Percentiles rank a stretch among this genome's conserved stretches.
These are phyloP conservation scores for Citrus glauca DNA, from an alignment of 345 rosid species.

Conservation along the genomic window DNA sequence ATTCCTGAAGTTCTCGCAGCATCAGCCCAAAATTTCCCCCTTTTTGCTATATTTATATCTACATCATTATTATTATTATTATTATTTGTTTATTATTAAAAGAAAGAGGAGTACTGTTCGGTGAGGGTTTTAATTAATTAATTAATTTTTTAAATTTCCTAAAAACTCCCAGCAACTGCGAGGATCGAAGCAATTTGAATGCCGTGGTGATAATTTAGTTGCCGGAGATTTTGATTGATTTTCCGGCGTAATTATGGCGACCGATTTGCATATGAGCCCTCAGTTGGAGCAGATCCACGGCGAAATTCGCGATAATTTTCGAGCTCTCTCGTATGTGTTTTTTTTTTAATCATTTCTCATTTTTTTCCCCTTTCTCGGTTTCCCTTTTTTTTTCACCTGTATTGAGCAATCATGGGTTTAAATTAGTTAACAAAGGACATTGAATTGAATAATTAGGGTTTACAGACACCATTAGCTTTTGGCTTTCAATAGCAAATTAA, in stretches of 20 bases:
- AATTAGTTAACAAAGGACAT: background rate
- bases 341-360: background rate
- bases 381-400: background rate
- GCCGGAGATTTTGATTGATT: constrained; percentile 25
- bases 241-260: constrained; percentile 49
- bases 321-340: constrained; percentile 74
- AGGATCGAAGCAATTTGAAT: background rate
- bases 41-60: background rate
- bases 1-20: background rate
- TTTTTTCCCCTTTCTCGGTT: background rate
- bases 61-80: background rate
- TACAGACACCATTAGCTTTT: background rate
- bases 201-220: background rate
- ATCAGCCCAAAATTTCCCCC: background rate
- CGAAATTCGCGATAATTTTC: constrained; percentile 85
- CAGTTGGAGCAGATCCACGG: constrained; percentile 98
- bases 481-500: background rate
- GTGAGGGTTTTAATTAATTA: constrained; percentile 13
- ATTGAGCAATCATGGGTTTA: background rate
- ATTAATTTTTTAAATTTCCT: background rate
- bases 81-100: no score
- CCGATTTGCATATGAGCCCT: constrained; percentile 68
- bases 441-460: background rate
- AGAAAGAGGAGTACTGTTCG: background rate
- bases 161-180: background rate